phyloP scores from a whole-genome alignment of 805 yeast species.

The Hanseniaspora valbyensis region DNA sequence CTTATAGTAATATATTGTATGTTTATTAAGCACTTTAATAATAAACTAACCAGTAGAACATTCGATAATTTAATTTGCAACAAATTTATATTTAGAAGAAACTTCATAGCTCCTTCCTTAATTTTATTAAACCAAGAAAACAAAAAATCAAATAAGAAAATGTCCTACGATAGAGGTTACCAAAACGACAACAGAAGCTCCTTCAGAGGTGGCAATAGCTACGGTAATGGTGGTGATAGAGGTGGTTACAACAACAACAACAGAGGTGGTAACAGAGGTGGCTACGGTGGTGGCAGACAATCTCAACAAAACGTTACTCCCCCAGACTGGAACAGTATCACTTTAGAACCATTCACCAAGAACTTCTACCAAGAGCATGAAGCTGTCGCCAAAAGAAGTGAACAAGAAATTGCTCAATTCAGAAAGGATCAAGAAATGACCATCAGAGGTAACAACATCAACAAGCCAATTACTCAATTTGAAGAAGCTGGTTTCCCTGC shows the following conservation, averaged over 20 bases:
- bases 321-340: slow-evolving; percentile 64
- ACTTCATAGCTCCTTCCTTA: neutral
- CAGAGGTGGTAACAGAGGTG: slow-evolving; percentile 28
- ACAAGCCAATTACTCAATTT: slow-evolving; percentile 83
- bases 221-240: slow-evolving; percentile 28
- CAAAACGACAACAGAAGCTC: slow-evolving; percentile 33
- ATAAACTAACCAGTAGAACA: slow-evolving; percentile 11
- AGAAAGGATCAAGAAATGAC: slow-evolving; percentile 82
- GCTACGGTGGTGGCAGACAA: slow-evolving; percentile 33
- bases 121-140: neutral
- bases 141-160: slow-evolving; percentile 20
- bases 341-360: slow-evolving; percentile 83
- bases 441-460: slow-evolving; percentile 70
- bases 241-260: slow-evolving; percentile 30
- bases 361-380: slow-evolving; percentile 86
- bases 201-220: slow-evolving; percentile 21
- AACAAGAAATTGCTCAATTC: slow-evolving; percentile 59
- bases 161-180: slow-evolving; percentile 32
- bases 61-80: slow-evolving; percentile 1
- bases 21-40: slow-evolving; percentile 1
- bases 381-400: slow-evolving; percentile 61
- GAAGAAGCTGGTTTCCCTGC: slow-evolving; percentile 98
- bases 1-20: neutral
- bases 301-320: slow-evolving; percentile 32
- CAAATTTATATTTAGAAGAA: neutral